These are phyloP conservation scores for Brettanomyces naardenensis DNA, from an alignment of 805 yeast genomes.

Conservation along the genomic window DNA sequence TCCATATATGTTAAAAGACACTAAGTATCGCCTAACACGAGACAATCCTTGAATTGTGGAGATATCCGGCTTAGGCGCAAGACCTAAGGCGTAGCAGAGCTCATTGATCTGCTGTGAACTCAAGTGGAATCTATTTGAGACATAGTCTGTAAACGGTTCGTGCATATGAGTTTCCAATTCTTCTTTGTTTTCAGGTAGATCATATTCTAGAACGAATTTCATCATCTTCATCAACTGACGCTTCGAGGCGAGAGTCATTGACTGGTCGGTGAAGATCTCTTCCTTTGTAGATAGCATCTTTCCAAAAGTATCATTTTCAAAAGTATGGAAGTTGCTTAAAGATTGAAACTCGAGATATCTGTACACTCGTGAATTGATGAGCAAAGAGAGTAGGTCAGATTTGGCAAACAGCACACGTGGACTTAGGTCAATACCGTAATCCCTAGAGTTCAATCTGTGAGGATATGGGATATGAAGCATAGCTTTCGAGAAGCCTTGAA, in stretches of 20 bases:
- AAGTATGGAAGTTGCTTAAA: conserved; percentile 84
- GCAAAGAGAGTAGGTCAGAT: conserved; percentile 73
- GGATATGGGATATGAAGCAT: conserved; percentile 70
- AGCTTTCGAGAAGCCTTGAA: conserved; percentile 45
- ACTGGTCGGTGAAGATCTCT: conserved; percentile 87
- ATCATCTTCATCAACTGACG: conserved; percentile 85
- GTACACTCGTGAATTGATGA: conserved; percentile 80
- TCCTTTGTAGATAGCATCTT: conserved; percentile 82
- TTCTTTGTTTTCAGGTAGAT: conserved; percentile 34
- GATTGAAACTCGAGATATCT: conserved; percentile 91
- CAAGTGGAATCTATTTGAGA: conserved; percentile 59
- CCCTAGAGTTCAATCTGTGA: conserved; percentile 49
- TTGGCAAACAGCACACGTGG: conserved; percentile 87
- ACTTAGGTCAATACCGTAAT: conserved; percentile 80
- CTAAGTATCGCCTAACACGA: conserved; percentile 74
- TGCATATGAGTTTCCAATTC: conserved; percentile 47
- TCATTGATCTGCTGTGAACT: conserved; percentile 73
- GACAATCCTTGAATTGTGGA: conserved; percentile 69
- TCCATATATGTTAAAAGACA: conserved; percentile 87
- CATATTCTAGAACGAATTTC: conserved; percentile 76
- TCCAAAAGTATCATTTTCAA: conserved; percentile 83
- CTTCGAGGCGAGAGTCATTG: conserved; percentile 65
- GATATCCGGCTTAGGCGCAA: conserved; percentile 54
- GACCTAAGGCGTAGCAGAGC: conserved; percentile 78
- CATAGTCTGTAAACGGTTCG: conserved; percentile 50